These are phyloP conservation scores for Cenococcum geophilum DNA, from an alignment of 495 filamentous ascomycete species.

Conservation along the genomic window DNA sequence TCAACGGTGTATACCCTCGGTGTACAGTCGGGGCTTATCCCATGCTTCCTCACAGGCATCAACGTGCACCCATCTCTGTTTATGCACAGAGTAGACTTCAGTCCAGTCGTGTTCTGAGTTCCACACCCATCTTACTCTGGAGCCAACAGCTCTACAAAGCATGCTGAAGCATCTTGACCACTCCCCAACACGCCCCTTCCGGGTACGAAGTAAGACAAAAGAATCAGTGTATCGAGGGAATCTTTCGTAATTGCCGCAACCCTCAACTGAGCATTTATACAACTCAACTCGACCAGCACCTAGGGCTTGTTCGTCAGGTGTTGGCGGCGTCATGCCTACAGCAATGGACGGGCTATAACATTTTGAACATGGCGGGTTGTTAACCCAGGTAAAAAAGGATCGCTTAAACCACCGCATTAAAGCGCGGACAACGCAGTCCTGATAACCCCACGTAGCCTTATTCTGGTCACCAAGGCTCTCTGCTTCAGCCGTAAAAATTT, in stretches of 20 bases:
- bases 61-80: slow-evolving; percentile 93
- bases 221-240: slow-evolving; percentile 93
- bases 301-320: slow-evolving; percentile 74
- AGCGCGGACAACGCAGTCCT: slow-evolving; percentile 89
- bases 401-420: slow-evolving; percentile 91
- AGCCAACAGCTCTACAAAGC: slow-evolving; percentile 85
- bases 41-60: slow-evolving; percentile 88
- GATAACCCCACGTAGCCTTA: slow-evolving; percentile 88
- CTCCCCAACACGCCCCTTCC: slow-evolving; percentile 78
- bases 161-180: slow-evolving; percentile 98
- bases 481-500: slow-evolving; percentile 74
- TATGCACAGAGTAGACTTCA: slow-evolving; percentile 87
- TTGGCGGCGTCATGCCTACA: slow-evolving; percentile 71
- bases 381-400: slow-evolving; percentile 88
- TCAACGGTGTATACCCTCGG: slow-evolving; percentile 56
- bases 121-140: slow-evolving; percentile 92
- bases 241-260: slow-evolving; percentile 69
- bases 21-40: slow-evolving; percentile 86
- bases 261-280: slow-evolving; percentile 65
- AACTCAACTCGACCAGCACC: slow-evolving; percentile 81
- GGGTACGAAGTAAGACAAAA: slow-evolving; percentile 81
- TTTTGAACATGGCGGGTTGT: slow-evolving; percentile 75
- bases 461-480: slow-evolving; percentile 66
- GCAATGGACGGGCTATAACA: slow-evolving; percentile 76
- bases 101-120: slow-evolving; percentile 95